Base-by-base conservation (phyloP, 1,284 basidiomycete genomes). In the Ustilago shanxiensis region DNA sequence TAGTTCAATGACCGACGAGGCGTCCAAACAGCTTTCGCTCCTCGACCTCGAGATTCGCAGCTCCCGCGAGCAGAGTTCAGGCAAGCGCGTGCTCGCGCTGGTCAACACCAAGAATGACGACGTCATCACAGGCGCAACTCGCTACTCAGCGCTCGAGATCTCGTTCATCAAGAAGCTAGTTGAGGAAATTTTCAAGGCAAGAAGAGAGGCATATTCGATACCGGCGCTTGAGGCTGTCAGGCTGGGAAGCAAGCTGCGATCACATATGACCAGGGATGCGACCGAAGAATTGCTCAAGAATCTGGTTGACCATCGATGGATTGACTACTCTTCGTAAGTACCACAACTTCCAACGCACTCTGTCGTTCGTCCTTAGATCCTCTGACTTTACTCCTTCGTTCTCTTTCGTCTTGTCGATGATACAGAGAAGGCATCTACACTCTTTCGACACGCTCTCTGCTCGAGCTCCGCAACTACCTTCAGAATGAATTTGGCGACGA, bases 111-210 rank as follows among this genome's bases (percentile, higher is more conserved):
- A 80, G 50, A 70, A 50, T 1, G 83, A 83, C 58, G 39, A 41
- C 16, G 50, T 83, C 22, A 79, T 83, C 11, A 69, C 82, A 53
- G 41, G 70, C 33, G 83, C 82, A 3, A 83, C 82, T 10, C 70
- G 79, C 8, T 83, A 83, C 65, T 66, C 77, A 9, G 44, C 79
- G 2, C 22, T 52, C 7, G 83, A 83, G 63, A 72, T 85, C 28
- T 66, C 63, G 2, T 78, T 71, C 37, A 73, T 85, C 60, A 81
- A 79, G 35, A 73, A 72, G 31, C 49, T 85, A 14, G 76, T 95
- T 47, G 92, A 95, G 80, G 92, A 92, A 87, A 95, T 95, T 80
- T 92, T 95, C 89, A 88, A 92, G 14, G 92, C 93, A 10, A 90
- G 91, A 9, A 89, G 89, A 47, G 90, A 92, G 79, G 88, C 91